phyloP scores from a whole-genome alignment of 2,329 filamentous ascomycete species.

The Penicillium sp. region DNA sequence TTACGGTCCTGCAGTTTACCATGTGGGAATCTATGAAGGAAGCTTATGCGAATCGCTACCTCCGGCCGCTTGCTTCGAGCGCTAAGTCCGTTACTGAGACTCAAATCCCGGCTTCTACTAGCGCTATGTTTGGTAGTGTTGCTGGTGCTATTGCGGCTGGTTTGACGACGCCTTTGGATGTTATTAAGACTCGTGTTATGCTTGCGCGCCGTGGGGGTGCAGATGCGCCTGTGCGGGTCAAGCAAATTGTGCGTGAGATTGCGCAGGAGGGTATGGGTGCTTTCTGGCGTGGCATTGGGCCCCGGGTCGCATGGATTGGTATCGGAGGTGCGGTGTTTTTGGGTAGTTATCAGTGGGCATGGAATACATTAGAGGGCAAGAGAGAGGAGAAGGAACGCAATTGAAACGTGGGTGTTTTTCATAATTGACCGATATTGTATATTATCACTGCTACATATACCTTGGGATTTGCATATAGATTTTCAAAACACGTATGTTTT shows the following conservation, averaged over 20 bases:
- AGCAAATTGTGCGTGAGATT: slow-evolving; percentile 63
- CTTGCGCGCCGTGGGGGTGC: slow-evolving; percentile 66
- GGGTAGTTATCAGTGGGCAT: slow-evolving; percentile 87
- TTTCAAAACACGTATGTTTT: not conserved
- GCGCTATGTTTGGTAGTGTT: slow-evolving; percentile 78
- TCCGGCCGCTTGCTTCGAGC: slow-evolving; percentile 37
- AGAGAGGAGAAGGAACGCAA: slow-evolving; percentile 9
- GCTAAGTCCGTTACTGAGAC: slow-evolving; percentile 26
- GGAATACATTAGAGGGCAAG: slow-evolving; percentile 65
- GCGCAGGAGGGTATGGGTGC: slow-evolving; percentile 50
- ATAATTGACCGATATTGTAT: not conserved
- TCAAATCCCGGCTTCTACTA: slow-evolving; percentile 70
- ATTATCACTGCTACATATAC: not conserved
- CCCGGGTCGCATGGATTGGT: slow-evolving; percentile 91
- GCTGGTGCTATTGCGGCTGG: slow-evolving; percentile 84
- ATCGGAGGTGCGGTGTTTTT: slow-evolving; percentile 92
- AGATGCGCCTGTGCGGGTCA: slow-evolving; percentile 33
- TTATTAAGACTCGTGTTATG: slow-evolving; percentile 97
- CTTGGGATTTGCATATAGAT: not conserved
- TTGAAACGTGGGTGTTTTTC: not conserved
- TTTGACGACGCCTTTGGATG: slow-evolving; percentile 88
- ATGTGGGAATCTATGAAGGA: slow-evolving; percentile 92
- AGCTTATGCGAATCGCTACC: slow-evolving; percentile 42
- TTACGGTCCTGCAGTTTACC: slow-evolving; percentile 95
- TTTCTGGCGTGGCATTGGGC: slow-evolving; percentile 61